Evolutionary conservation across 305 asterid species (phyloP).

Genomic region (Galium porrigens): DNA sequence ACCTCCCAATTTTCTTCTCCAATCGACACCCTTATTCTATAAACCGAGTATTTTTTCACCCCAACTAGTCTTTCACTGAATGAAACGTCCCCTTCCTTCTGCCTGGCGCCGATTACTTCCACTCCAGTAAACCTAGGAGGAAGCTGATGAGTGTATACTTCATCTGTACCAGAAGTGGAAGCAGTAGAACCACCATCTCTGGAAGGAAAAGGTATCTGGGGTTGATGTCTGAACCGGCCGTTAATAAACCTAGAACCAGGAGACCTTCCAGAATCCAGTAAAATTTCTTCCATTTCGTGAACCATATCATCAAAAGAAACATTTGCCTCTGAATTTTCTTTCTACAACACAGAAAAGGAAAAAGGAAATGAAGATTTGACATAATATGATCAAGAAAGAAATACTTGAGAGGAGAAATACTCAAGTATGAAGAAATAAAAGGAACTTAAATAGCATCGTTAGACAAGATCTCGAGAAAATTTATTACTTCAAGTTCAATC

Average conservation of each 20-base stretch:
- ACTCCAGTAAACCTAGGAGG: conserved; percentile 49
- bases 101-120: conserved; percentile 67
- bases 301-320: conserved; percentile 62
- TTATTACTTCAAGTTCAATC: neutral
- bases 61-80: conserved; percentile 80
- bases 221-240: conserved; percentile 28
- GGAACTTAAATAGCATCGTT: neutral
- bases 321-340: conserved; percentile 33
- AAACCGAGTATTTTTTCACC: conserved; percentile 60
- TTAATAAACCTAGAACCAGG: conserved; percentile 32
- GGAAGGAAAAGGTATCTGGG: conserved; percentile 39
- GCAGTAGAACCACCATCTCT: conserved; percentile 90
- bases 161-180: conserved; percentile 65
- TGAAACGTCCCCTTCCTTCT: conserved; percentile 70
- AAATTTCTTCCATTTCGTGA: conserved; percentile 86
- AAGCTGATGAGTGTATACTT: conserved; percentile 32
- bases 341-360: conserved; percentile 28
- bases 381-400: neutral
- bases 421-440: neutral
- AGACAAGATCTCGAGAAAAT: neutral
- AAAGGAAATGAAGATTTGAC: neutral
- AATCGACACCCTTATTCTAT: conserved; percentile 50
- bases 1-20: conserved; percentile 67
- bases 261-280: conserved; percentile 58
- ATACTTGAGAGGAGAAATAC: conserved; percentile 3